phyloP scores from a whole-genome alignment of 495 filamentous ascomycete species.

The Daldinia grandis region DNA sequence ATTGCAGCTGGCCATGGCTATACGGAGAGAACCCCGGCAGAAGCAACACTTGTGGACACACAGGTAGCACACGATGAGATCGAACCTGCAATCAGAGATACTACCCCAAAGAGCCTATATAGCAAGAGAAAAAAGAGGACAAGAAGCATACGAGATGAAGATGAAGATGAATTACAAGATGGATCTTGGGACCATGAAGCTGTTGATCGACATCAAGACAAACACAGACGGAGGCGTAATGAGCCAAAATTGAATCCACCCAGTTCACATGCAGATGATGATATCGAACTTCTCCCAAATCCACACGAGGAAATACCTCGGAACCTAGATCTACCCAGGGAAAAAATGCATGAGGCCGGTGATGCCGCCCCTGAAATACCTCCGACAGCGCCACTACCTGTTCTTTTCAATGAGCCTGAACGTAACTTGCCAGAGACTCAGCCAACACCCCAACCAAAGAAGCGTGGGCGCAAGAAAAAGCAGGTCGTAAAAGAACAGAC shows the following conservation, averaged over 20 bases:
- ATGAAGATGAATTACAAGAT: constrained; percentile 34
- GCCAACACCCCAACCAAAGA: constrained; percentile 30
- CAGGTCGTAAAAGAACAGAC: constrained; percentile 8
- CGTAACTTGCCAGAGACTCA: constrained; percentile 12
- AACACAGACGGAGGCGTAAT: constrained; percentile 26
- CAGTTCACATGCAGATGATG: constrained; percentile 13
- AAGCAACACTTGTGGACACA: neutral
- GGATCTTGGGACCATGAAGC: constrained; percentile 3
- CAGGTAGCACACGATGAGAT: neutral
- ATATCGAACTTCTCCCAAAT: constrained; percentile 23
- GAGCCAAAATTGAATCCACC: constrained; percentile 8
- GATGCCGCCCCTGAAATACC: constrained; percentile 17
- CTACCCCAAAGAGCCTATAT: neutral
- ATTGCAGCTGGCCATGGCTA: constrained; percentile 27
- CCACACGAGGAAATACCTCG: constrained; percentile 3
- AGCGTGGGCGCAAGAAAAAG: constrained; percentile 46
- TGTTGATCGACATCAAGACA: constrained; percentile 10
- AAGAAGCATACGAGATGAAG: constrained; percentile 28
- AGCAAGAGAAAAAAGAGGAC: constrained; percentile 25
- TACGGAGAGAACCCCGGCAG: neutral
- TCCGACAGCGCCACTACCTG: constrained; percentile 13
- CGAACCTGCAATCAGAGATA: neutral
- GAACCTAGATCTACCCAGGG: neutral
- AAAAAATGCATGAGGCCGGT: constrained; percentile 3
- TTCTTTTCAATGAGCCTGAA: constrained; percentile 1